Evolutionary conservation across 2,329 filamentous ascomycete genomes (phyloP).

Genomic region (Aspergillus fumigatiaffinis): DNA sequence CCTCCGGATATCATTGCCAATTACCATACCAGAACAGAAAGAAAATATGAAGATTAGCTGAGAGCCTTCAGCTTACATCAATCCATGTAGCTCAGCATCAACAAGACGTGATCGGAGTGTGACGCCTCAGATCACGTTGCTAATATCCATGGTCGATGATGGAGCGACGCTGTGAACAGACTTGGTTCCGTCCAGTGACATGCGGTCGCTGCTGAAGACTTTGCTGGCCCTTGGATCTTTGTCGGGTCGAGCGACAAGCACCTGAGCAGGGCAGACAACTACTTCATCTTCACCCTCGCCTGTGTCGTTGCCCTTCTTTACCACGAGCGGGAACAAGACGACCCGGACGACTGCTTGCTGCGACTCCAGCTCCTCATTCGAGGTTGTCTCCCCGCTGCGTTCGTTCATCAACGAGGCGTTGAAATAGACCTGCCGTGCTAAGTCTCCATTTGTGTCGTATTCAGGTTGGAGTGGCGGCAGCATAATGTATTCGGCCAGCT

Average conservation of each 20-base stretch:
- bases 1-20: not conserved
- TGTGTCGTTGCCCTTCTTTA: slow-evolving; percentile 88
- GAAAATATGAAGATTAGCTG: slow-evolving; percentile 1
- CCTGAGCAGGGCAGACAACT: slow-evolving; percentile 91
- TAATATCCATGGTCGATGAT: slow-evolving; percentile 42
- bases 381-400: slow-evolving; percentile 65
- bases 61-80: not conserved
- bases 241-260: slow-evolving; percentile 64
- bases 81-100: slow-evolving; percentile 3
- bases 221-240: slow-evolving; percentile 41
- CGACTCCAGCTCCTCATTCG: slow-evolving; percentile 76
- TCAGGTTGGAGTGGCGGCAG: slow-evolving; percentile 90
- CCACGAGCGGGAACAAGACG: slow-evolving; percentile 91
- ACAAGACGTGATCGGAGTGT: slow-evolving; percentile 28
- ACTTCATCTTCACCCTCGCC: slow-evolving; percentile 90
- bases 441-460: slow-evolving; percentile 88
- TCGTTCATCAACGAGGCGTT: slow-evolving; percentile 95
- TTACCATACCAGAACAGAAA: slow-evolving; percentile 1
- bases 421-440: slow-evolving; percentile 83
- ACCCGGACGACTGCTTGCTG: slow-evolving; percentile 77
- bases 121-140: slow-evolving; percentile 44
- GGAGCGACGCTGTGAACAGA: slow-evolving; percentile 42
- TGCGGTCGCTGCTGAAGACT: slow-evolving; percentile 39
- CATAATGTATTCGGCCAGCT: slow-evolving; percentile 98
- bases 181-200: slow-evolving; percentile 38